phyloP scores from a whole-genome alignment of 1,284 basidiomycete species.

The Termitomyces sp. region DNA sequence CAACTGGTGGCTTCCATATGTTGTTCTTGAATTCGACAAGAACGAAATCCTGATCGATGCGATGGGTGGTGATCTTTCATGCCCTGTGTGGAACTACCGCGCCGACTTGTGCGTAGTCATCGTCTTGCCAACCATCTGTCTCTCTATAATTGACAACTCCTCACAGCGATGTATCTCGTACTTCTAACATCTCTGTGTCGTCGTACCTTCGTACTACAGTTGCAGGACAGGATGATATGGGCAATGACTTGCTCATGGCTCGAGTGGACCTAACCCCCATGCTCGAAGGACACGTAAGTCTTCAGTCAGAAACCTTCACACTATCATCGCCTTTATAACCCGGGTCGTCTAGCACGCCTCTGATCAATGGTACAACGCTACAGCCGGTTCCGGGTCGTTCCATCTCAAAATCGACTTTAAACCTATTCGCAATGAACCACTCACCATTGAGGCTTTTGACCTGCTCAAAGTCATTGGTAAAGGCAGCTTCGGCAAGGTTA shows the following conservation, averaged over 20 bases:
- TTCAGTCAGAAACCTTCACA: slow-evolving; percentile 11
- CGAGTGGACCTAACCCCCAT: slow-evolving; percentile 87
- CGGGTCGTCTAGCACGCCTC: slow-evolving; percentile 51
- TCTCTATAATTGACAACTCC: slow-evolving; percentile 7
- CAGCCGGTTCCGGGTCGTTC: slow-evolving; percentile 85
- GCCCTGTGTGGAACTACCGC: slow-evolving; percentile 93
- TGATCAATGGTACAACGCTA: slow-evolving; percentile 86
- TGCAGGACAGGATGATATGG: slow-evolving; percentile 80
- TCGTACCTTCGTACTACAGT: slow-evolving; percentile 80
- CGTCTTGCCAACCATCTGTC: slow-evolving; percentile 1
- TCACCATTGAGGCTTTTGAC: slow-evolving; percentile 96
- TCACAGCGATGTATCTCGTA: slow-evolving; percentile 76
- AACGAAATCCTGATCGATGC: slow-evolving; percentile 98
- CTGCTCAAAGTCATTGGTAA: slow-evolving; percentile 98
- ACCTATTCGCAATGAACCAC: slow-evolving; percentile 72
- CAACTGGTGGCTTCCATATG: slow-evolving; percentile 95
- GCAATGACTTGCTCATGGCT: slow-evolving; percentile 79
- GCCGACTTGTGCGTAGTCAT: slow-evolving; percentile 79
- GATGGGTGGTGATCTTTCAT: slow-evolving; percentile 80
- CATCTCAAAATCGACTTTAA: slow-evolving; percentile 96
- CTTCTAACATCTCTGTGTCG: slow-evolving; percentile 86
- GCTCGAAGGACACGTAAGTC: slow-evolving; percentile 71
- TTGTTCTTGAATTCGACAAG: slow-evolving; percentile 98
- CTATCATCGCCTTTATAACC: not conserved
- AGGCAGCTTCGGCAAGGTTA: slow-evolving; percentile 96